These are phyloP conservation scores for Mucor irregularis DNA, from an alignment of 371 early-diverging fungal genomes.

Conservation along the genomic window DNA sequence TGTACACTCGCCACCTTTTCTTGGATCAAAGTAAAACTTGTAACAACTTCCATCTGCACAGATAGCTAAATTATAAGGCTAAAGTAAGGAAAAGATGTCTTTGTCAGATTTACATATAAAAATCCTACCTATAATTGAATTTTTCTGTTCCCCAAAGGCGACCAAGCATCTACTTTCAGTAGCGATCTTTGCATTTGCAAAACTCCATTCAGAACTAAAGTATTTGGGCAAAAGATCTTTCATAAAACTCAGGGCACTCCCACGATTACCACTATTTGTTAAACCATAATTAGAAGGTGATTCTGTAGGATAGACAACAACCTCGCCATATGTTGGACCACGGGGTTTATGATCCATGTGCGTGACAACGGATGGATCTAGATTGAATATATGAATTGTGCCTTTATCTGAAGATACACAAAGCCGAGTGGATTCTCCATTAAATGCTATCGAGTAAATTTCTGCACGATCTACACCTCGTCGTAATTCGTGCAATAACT, in stretches of 20 bases:
- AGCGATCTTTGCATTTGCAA: slow-evolving; percentile 84
- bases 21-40: slow-evolving; percentile 80
- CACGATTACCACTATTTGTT: slow-evolving; percentile 47
- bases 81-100: background rate
- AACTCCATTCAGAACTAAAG: slow-evolving; percentile 93
- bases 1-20: slow-evolving; percentile 78
- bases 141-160: slow-evolving; percentile 75
- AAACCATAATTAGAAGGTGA: slow-evolving; percentile 38
- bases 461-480: slow-evolving; percentile 90
- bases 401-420: slow-evolving; percentile 92
- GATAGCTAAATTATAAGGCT: slow-evolving; percentile 50
- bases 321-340: slow-evolving; percentile 63
- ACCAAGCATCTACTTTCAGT: slow-evolving; percentile 79
- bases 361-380: slow-evolving; percentile 59
- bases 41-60: slow-evolving; percentile 88
- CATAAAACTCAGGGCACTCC: slow-evolving; percentile 78
- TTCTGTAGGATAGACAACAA: slow-evolving; percentile 28
- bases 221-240: slow-evolving; percentile 91
- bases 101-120: background rate
- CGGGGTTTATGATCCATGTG: slow-evolving; percentile 43
- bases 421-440: slow-evolving; percentile 72
- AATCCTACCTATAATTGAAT: slow-evolving; percentile 74
- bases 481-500: slow-evolving; percentile 82
- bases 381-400: slow-evolving; percentile 91
- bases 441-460: slow-evolving; percentile 88